Base-by-base conservation (phyloP, 139 green algal genomes). In the Spirogloea muscicola region DNA sequence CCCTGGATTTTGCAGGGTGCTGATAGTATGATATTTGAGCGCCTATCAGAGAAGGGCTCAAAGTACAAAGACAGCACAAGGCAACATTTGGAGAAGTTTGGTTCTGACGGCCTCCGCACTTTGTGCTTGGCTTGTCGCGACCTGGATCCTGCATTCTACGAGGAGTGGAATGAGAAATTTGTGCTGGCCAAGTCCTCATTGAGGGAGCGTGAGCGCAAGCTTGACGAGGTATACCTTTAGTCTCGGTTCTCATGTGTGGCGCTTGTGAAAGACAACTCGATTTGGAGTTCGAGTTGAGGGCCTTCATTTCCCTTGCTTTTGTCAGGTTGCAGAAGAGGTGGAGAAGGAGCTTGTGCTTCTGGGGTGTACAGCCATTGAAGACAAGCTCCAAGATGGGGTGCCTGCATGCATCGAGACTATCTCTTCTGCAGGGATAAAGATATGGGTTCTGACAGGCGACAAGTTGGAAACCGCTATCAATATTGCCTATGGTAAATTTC, bases 371-470 rank as follows among this genome's bases (percentile, higher is more conserved):
- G 94, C 94, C 44, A 98, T 98, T 61, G 94, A 98, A 84, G 94
- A 98, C 86, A 97, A 98, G 87, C 90, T 98, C n/a, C 74, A 81
- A 55, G 87, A 95, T 34, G 94, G 94, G 9, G 94, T 99, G 67
- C 94, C 94, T 10, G 61, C 87, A 42, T 91, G 86, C 74, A 98
- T 99, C 69, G 84, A 88, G 62, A 87, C 86, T 38, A 83, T 99
- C 70, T 84, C 89, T 33, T 49, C 87, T 16, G 94, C 88, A 0
- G 89, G 89, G 79, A 96, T 98, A 62, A 92, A 91, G 58, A 86
- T 96, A 37, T 94, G 89, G 89, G 87, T 96, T 60, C 82, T 96
- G 31, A 95, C 90, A 1, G 90, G 92, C 9, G 92, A 97, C 86
- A 97, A 97, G 86, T 78, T 94, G 72, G 92, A 96, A 76, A 97